These are phyloP conservation scores for Neoarthrinium moseri DNA, from an alignment of 2,329 filamentous ascomycete species.

Conservation along the genomic window DNA sequence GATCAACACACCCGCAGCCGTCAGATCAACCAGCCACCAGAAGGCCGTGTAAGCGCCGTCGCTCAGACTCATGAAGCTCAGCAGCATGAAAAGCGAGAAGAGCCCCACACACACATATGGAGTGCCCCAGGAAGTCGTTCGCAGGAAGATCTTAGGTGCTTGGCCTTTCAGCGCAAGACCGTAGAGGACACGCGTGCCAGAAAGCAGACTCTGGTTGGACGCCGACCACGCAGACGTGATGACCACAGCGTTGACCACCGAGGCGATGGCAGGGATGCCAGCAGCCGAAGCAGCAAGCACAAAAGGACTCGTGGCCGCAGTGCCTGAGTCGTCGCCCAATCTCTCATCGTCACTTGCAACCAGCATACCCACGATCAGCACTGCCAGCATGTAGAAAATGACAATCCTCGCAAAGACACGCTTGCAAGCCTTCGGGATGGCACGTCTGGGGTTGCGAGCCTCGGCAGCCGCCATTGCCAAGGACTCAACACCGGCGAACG, in stretches of 20 bases:
- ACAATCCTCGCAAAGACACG: slow-evolving; percentile 56
- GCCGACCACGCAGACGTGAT: slow-evolving; percentile 53
- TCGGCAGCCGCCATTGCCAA: slow-evolving; percentile 56
- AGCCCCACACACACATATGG: slow-evolving; percentile 59
- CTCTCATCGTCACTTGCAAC: slow-evolving; percentile 48
- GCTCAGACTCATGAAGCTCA: slow-evolving; percentile 58
- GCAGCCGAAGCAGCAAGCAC: slow-evolving; percentile 54
- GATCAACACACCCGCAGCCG: slow-evolving; percentile 60
- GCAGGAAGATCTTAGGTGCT: slow-evolving; percentile 52
- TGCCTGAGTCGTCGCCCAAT: slow-evolving; percentile 39
- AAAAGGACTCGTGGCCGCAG: slow-evolving; percentile 46
- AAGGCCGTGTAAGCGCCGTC: slow-evolving; percentile 62
- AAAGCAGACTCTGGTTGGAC: slow-evolving; percentile 58
- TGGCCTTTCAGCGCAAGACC: slow-evolving; percentile 54
- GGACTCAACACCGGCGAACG: slow-evolving; percentile 49
- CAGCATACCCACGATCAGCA: slow-evolving; percentile 55
- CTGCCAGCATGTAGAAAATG: slow-evolving; percentile 52
- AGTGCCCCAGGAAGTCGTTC: slow-evolving; percentile 48
- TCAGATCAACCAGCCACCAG: slow-evolving; percentile 63
- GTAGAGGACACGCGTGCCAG: slow-evolving; percentile 52
- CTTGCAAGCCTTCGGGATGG: slow-evolving; percentile 50
- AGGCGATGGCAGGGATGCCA: slow-evolving; percentile 47
- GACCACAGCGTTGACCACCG: slow-evolving; percentile 59
- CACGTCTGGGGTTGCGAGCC: slow-evolving; percentile 47
- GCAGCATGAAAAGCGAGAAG: slow-evolving; percentile 52